Percentiles rank a stretch among this genome's conserved stretches.
Evolutionary conservation across 805 yeast genomes (phyloP).

Genomic region (Ogataea neopini): DNA sequence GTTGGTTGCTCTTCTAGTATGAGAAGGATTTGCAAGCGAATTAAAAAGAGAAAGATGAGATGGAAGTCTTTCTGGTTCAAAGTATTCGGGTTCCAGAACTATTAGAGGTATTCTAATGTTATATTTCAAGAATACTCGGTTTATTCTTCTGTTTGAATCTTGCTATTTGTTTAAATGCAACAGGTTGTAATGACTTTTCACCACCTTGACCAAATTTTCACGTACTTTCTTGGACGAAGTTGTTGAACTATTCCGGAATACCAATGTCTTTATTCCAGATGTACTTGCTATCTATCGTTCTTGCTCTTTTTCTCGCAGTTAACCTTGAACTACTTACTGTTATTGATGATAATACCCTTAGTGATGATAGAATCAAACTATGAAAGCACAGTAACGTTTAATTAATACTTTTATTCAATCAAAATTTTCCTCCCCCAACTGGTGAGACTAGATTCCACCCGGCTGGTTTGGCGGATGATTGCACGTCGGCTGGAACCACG

Average conservation of each 20-base stretch:
- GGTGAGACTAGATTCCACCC: constrained; percentile 2
- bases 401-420: constrained; percentile 1
- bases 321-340: constrained; percentile 9
- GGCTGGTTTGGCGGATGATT: neutral
- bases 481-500: neutral
- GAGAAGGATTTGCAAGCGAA: neutral
- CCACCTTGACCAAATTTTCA: neutral
- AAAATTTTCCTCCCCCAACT: constrained; percentile 10
- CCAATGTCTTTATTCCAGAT: neutral
- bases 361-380: constrained; percentile 4
- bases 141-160: neutral
- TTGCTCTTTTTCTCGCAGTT: neutral
- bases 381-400: constrained; percentile 3
- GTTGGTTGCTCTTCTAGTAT: neutral
- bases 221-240: neutral
- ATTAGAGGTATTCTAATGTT: too few species aligned
- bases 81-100: neutral
- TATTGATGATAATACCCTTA: constrained; percentile 16
- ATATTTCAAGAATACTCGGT: neutral
- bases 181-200: neutral
- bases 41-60: neutral
- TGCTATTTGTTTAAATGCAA: neutral
- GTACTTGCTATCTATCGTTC: neutral
- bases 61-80: neutral
- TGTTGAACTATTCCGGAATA: neutral